Evolutionary conservation across 257 asterid species (phyloP).

Genomic region (Scutellaria galericulata): DNA sequence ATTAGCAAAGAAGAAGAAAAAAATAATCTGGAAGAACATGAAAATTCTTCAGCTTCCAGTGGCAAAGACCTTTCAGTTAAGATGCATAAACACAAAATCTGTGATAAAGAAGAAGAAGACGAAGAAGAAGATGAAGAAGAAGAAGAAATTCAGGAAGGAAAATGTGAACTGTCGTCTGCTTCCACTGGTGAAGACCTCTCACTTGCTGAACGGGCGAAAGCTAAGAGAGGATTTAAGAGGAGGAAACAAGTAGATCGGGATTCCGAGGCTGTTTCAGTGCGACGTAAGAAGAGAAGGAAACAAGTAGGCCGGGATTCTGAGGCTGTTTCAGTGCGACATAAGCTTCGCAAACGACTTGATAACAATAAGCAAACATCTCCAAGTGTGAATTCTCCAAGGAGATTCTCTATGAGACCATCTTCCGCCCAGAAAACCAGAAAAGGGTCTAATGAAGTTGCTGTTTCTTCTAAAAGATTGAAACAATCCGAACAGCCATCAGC

Average conservation of each 20-base stretch:
- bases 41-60: conserved; percentile 24
- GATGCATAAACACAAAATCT: conserved; percentile 18
- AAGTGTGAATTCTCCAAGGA: conserved; percentile 36
- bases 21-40: conserved; percentile 32
- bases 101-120: conserved; percentile 41
- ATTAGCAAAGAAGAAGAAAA: conserved; percentile 24
- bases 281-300: conserved; percentile 35
- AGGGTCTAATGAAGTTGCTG: conserved; percentile 31
- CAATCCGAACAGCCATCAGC: conserved; percentile 32
- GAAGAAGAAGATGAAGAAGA: conserved; percentile 35
- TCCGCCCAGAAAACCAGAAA: conserved; percentile 30
- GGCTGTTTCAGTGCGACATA: conserved; percentile 34
- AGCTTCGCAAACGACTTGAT: conserved; percentile 30
- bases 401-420: conserved; percentile 44
- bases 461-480: conserved; percentile 35
- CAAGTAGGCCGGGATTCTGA: conserved; percentile 27
- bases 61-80: conserved; percentile 22
- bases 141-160: conserved; percentile 40
- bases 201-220: conserved; percentile 23
- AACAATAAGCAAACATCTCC: conserved; percentile 35
- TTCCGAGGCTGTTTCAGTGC: conserved; percentile 34
- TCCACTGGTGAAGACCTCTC: conserved; percentile 33
- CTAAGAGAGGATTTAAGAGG: conserved; percentile 42
- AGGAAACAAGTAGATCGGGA: conserved; percentile 26
- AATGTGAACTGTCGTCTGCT: conserved; percentile 39